Base-by-base conservation (phyloP, 1,284 basidiomycete genomes). In the Anthracocystis walkeri region DNA sequence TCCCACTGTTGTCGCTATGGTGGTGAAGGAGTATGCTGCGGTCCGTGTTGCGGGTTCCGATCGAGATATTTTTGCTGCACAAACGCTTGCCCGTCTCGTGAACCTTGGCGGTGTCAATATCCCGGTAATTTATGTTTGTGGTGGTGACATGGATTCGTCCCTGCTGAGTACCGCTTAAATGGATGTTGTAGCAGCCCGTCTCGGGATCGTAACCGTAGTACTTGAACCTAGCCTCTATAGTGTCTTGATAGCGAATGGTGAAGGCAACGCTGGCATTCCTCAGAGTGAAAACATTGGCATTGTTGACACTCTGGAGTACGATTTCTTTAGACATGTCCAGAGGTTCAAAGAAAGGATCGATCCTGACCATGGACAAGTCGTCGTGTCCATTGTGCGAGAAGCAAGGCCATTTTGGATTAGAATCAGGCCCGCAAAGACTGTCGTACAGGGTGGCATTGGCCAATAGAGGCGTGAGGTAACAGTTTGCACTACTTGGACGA, bases 121-220 rank as follows among this genome's bases (percentile, higher is more conserved):
- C 65, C 20, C 54, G 42, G 14, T 58, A 45, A 6, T 54, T 11
- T 1, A 35, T 49, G 7, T 49, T 20, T 3, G 50, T 56, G 7
- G 51, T 55, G 3, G 38, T 44, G 11, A 54, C 55, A 14, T 50
- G 60, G 29, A 57, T 61, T 5, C 65, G 49, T 18, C 6, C 16
- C 14, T 38, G 7, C 1, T 25, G 14, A 0, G 4, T 51, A 10
- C 44, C 50, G 29, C n/a, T 27, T 7, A 67, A 44, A 12, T 67
- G 50, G 8, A 67, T 50, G 7, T 58, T 58, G 50, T 49, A 67
- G 31, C 65, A 67, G 33, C 65, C 65, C 4, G 65, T 67, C 4
- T 23, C 18, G 5, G 27, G 38, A 0, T 67, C 55, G 31, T 61
- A 67, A 38, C 29, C 55, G 45, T 61, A 61, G 45, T 49, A 67